These are phyloP conservation scores for Colletotrichum plurivorum DNA, from an alignment of 2,329 filamentous ascomycete genomes.

Conservation along the genomic window DNA sequence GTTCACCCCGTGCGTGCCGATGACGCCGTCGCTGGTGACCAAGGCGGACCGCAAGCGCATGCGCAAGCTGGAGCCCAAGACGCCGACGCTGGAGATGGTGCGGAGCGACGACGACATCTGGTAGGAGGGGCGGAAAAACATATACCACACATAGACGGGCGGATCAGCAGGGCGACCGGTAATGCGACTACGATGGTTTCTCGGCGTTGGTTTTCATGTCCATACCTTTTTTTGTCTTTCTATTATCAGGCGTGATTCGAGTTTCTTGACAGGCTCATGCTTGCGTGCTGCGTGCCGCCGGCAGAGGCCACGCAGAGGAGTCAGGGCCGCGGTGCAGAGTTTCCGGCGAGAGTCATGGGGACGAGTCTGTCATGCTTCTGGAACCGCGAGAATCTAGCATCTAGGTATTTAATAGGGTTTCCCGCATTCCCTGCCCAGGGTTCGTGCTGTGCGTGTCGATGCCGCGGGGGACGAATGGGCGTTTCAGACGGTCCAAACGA, in stretches of 20 bases:
- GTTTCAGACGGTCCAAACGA: slow-evolving; percentile 32
- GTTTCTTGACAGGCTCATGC: too few species aligned
- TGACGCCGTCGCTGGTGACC: slow-evolving; percentile 82
- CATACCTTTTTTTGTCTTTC: neutral
- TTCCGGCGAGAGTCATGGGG: slow-evolving; percentile 20
- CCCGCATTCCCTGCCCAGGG: slow-evolving; percentile 13
- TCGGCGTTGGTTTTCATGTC: neutral
- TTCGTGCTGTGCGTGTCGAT: slow-evolving; percentile 31
- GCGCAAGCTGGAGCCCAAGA: slow-evolving; percentile 75
- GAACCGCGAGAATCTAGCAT: slow-evolving; percentile 24
- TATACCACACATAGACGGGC: slow-evolving; percentile 40
- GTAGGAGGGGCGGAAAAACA: slow-evolving; percentile 52
- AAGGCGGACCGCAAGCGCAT: slow-evolving; percentile 79
- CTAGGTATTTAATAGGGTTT: slow-evolving; percentile 32
- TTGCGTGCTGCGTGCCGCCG: neutral
- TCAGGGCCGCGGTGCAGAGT: slow-evolving; percentile 5
- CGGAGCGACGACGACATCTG: slow-evolving; percentile 74
- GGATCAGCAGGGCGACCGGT: slow-evolving; percentile 34
- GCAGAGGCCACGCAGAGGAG: neutral
- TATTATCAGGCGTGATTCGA: too few species aligned
- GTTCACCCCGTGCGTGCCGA: slow-evolving; percentile 80
- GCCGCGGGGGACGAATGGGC: slow-evolving; percentile 10
- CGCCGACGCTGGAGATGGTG: slow-evolving; percentile 74
- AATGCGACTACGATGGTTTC: slow-evolving; percentile 28
- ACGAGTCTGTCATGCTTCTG: slow-evolving; percentile 11